Percentiles rank a stretch among this genome's conserved stretches.
Evolutionary conservation across 495 filamentous ascomycete genomes (phyloP).

Genomic region (Tuber melanosporum): DNA sequence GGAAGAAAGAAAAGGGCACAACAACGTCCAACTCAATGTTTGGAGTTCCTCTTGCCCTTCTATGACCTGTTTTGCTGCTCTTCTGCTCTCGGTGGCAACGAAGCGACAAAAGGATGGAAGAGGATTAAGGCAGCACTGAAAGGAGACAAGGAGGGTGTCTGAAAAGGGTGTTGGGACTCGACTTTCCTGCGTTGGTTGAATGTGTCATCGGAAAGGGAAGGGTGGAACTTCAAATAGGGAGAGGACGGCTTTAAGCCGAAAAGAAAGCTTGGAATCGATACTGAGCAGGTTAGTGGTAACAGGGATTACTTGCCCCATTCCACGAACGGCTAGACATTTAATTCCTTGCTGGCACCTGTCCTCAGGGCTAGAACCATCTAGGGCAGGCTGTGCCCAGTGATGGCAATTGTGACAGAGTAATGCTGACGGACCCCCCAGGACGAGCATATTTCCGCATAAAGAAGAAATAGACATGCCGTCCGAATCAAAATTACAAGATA

Average conservation of each 20-base stretch:
- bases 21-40: background rate
- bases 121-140: conserved; percentile 32
- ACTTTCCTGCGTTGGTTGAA: conserved; percentile 40
- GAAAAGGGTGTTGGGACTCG: conserved; percentile 37
- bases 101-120: background rate
- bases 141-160: conserved; percentile 38
- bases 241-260: conserved; percentile 34
- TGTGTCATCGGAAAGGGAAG: conserved; percentile 38
- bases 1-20: background rate
- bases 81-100: conserved; percentile 5
- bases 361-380: conserved; percentile 35
- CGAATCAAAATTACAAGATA: conserved; percentile 19
- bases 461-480: conserved; percentile 25
- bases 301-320: conserved; percentile 16
- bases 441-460: conserved; percentile 17
- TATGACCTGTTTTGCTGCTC: conserved; percentile 1
- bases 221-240: conserved; percentile 40
- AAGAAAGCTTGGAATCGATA: conserved; percentile 14
- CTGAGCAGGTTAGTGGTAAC: conserved; percentile 25
- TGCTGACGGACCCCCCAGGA: conserved; percentile 20
- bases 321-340: conserved; percentile 24
- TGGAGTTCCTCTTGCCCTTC: background rate
- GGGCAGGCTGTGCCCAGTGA: conserved; percentile 35
- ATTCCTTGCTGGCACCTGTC: conserved; percentile 30
- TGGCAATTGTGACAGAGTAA: conserved; percentile 37